A percentile compares a stretch with the other conserved stretches of the same genome.
Conservation (phyloP, 1,139 yeast species). For the Geotrichum australiense region DNA sequence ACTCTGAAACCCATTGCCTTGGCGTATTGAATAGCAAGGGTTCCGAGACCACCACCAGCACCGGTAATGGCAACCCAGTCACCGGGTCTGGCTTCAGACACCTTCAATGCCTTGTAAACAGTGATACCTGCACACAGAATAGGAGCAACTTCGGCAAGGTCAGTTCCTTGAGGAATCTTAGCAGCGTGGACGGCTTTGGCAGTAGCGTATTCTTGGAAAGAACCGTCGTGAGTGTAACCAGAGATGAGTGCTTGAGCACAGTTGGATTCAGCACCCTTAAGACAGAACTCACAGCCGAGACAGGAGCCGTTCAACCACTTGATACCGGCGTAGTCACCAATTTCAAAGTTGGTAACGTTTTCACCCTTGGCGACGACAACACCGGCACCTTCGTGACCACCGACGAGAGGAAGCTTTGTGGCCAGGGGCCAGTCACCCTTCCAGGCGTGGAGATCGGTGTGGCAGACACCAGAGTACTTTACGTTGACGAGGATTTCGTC, state of each 20-base stretch:
- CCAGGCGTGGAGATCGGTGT: slow-evolving; percentile 65
- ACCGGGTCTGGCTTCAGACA: slow-evolving; percentile 59
- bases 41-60: slow-evolving; percentile 81
- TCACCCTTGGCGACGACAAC: slow-evolving; percentile 66
- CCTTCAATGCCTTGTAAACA: slow-evolving; percentile 73
- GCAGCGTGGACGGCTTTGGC: slow-evolving; percentile 87
- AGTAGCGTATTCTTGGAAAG: slow-evolving; percentile 77
- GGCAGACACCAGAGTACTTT: slow-evolving; percentile 62
- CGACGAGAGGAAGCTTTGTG: slow-evolving; percentile 61
- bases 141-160: slow-evolving; percentile 70
- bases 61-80: slow-evolving; percentile 78
- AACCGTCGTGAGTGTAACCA: slow-evolving; percentile 76
- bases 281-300: slow-evolving; percentile 66
- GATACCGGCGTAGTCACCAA: slow-evolving; percentile 74
- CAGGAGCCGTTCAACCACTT: slow-evolving; percentile 69
- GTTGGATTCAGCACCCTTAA: slow-evolving; percentile 58
- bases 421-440: slow-evolving; percentile 65
- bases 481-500: slow-evolving; percentile 56
- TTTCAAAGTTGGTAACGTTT: slow-evolving; percentile 58
- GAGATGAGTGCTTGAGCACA: slow-evolving; percentile 63
- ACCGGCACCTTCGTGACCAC: slow-evolving; percentile 88
- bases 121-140: slow-evolving; percentile 78
- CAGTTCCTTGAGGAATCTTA: slow-evolving; percentile 58
- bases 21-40: slow-evolving; percentile 74
- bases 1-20: slow-evolving; percentile 76